Evolutionary conservation across 306 rosid genomes (phyloP), one percentile per base, ranked within the genome.

Genomic region (Hippophae rhamnoides): DNA sequence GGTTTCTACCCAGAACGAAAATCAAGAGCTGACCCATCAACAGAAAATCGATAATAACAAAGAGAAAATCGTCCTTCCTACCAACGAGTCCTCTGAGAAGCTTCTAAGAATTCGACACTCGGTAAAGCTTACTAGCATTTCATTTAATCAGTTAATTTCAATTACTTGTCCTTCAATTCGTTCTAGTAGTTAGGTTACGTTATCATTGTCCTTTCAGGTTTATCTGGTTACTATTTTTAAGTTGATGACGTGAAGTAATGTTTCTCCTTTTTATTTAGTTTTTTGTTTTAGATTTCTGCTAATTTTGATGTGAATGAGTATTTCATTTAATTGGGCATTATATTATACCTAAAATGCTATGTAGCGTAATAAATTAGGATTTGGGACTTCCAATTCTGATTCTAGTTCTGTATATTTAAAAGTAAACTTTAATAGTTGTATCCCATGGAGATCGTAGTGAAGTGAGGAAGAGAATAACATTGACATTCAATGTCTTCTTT

Each of bases 61-160:
- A 8, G 76, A 71, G 58, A 82, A 54, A 71, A n/a, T 80, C 13
- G 74, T 82, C 52, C 99, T 92, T 14, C 99, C 97, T 0, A 80
- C 97, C 57, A 92, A 92, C 62, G 81, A 86, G 40, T 85, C 96
- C 3, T 92, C 99, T 0, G 78, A 75, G 64, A 76, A 64, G 42
- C 94, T 92, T 40, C 97, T 92, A 69, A 76, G 90, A 68, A 77
- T 92, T 58, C 99, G 99, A 40, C 99, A 92, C 73, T 76, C 99
- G 88, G 99, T 92, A 75, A 61, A 62, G 50, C 52, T 13, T 10
- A 42, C 18, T 23, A 23, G 46, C 41, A 6, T 53, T 41, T 2
- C 6, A 18, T 7, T 53, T 42, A 56, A 3, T 10, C 26, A 26
- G 5, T 44, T 40, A 3, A 9, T 50, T 31, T 49, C 9, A 27